These are phyloP conservation scores for Apiospora saccharicola DNA, from an alignment of 2,329 filamentous ascomycete genomes.

Conservation along the genomic window DNA sequence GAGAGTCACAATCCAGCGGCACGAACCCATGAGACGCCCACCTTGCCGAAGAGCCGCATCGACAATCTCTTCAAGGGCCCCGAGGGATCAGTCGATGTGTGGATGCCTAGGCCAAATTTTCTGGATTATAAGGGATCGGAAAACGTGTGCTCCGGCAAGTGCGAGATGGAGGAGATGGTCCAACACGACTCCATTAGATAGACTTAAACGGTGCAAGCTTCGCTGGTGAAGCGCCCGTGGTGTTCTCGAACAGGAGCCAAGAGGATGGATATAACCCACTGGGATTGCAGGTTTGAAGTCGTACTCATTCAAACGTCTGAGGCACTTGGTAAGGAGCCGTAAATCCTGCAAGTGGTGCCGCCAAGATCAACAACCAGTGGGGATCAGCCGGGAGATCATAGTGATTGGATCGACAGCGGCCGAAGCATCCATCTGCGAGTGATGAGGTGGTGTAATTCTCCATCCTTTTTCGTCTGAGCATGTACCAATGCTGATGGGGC, in stretches of 20 bases:
- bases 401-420: constrained; percentile 27
- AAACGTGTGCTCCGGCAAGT: not conserved
- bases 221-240: not conserved
- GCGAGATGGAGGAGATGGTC: not conserved
- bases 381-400: constrained; percentile 27
- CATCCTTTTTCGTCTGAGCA: constrained; percentile 21
- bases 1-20: not conserved
- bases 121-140: not conserved
- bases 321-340: constrained; percentile 24
- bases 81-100: constrained; percentile 10
- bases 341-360: constrained; percentile 23
- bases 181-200: constrained; percentile 1
- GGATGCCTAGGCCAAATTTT: not conserved
- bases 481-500: constrained; percentile 12
- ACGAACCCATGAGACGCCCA: not conserved
- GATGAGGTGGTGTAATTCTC: constrained; percentile 19
- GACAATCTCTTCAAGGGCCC: not conserved
- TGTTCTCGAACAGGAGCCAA: not conserved
- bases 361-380: constrained; percentile 18
- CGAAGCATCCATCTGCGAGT: not conserved
- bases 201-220: constrained; percentile 21
- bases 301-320: constrained; percentile 25
- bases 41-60: constrained; percentile 23
- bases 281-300: constrained; percentile 24
- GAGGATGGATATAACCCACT: not conserved